Conservation (phyloP, 169 alveolate species). For the Plasmodium gonderi region DNA sequence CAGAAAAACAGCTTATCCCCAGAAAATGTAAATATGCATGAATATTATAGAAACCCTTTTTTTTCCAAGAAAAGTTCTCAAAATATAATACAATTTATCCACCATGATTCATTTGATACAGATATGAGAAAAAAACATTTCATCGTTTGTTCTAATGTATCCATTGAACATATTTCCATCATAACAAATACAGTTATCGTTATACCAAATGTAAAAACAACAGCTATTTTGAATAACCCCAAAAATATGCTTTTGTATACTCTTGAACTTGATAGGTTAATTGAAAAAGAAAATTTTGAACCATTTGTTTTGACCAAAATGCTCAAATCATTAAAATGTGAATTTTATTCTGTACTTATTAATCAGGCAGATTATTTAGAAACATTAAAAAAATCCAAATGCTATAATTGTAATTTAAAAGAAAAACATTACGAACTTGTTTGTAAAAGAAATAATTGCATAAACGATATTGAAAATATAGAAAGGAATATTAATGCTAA, state of each 20-base stretch:
- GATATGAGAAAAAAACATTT: constrained; percentile 58
- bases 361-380: constrained; percentile 82
- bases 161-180: constrained; percentile 76
- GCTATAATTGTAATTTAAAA: constrained; percentile 82
- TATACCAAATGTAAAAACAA: constrained; percentile 37
- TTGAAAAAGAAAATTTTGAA: constrained; percentile 77
- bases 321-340: constrained; percentile 79
- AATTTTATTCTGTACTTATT: constrained; percentile 80
- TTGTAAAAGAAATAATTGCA: constrained; percentile 72
- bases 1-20: not conserved
- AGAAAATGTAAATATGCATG: constrained; percentile 58
- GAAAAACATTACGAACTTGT: constrained; percentile 83
- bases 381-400: constrained; percentile 73
- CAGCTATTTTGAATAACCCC: constrained; percentile 53
- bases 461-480: constrained; percentile 82
- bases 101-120: constrained; percentile 46
- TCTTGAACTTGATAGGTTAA: constrained; percentile 76
- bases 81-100: constrained; percentile 10
- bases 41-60: constrained; percentile 69
- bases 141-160: constrained; percentile 75
- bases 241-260: constrained; percentile 73
- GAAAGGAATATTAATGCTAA: constrained; percentile 82
- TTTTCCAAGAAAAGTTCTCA: constrained; percentile 29
- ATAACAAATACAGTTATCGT: constrained; percentile 78
- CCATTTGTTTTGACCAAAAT: constrained; percentile 81